Percentiles rank a stretch among this genome's conserved stretches.
Conservation (phyloP, 2,329 filamentous ascomycete genomes). For the Neurospora sp. region DNA sequence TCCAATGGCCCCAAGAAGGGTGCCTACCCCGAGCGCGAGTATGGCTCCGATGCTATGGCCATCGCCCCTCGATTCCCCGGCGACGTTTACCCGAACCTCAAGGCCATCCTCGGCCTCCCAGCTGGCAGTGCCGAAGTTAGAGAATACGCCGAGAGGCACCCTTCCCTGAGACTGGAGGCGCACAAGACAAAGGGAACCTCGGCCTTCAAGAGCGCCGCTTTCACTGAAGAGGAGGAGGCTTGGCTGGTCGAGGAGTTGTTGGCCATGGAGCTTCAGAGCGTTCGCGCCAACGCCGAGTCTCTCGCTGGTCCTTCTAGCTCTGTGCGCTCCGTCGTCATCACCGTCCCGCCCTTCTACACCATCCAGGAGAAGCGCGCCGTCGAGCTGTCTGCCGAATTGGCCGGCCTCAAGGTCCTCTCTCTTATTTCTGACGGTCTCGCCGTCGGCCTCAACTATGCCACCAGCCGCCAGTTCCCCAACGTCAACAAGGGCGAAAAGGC, state of each 20-base stretch:
- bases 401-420: constrained; percentile 75
- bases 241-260: constrained; percentile 86
- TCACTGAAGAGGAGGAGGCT: constrained; percentile 48
- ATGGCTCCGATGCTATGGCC: constrained; percentile 85
- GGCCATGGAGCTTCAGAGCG: constrained; percentile 91
- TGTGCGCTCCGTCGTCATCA: constrained; percentile 78
- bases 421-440: constrained; percentile 84
- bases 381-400: constrained; percentile 73
- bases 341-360: constrained; percentile 84
- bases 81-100: constrained; percentile 92
- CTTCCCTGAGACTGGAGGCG: constrained; percentile 60
- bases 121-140: constrained; percentile 51
- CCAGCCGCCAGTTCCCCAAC: constrained; percentile 77
- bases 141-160: constrained; percentile 67
- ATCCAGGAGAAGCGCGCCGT: constrained; percentile 82
- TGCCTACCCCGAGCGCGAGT: constrained; percentile 76
- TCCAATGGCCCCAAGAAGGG: constrained; percentile 52
- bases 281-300: constrained; percentile 78
- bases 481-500: constrained; percentile 74
- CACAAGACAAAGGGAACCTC: constrained; percentile 56
- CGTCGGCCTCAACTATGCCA: constrained; percentile 92
- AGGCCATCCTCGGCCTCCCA: constrained; percentile 73
- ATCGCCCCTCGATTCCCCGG: constrained; percentile 79
- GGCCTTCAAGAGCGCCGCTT: constrained; percentile 70
- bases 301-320: constrained; percentile 66